Percentiles rank a stretch among this genome's conserved stretches.
Conservation (phyloP, 495 filamentous ascomycete genomes). For the Apodospora peruviana region DNA sequence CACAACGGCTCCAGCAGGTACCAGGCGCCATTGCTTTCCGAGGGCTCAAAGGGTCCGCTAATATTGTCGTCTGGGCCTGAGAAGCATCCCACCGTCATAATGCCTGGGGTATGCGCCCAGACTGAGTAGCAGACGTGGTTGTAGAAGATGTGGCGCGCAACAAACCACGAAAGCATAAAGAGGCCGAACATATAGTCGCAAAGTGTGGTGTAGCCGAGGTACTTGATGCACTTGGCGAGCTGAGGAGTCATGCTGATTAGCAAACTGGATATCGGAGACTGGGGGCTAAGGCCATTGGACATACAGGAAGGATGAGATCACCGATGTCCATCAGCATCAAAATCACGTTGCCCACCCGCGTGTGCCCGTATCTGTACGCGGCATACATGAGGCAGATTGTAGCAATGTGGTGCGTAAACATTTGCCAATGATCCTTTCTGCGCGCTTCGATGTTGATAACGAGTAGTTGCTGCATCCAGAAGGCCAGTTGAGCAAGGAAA, state of each 20-base stretch:
- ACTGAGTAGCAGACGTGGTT: conserved; percentile 72
- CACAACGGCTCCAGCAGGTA: conserved; percentile 68
- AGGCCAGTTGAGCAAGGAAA: conserved; percentile 83
- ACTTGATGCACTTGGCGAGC: conserved; percentile 94
- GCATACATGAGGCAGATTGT: conserved; percentile 73
- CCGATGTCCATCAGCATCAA: conserved; percentile 91
- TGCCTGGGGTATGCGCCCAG: conserved; percentile 58
- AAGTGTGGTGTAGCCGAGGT: conserved; percentile 63
- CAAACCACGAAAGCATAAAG: conserved; percentile 82
- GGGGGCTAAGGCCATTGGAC: too few relatives aligned
- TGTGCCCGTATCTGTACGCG: conserved; percentile 79
- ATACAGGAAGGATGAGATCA: conserved; percentile 79
- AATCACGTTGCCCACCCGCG: conserved; percentile 82
- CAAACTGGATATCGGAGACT: background rate
- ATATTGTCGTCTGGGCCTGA: conserved; percentile 41
- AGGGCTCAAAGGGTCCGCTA: conserved; percentile 48
- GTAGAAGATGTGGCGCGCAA: conserved; percentile 79
- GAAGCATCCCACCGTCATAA: conserved; percentile 69
- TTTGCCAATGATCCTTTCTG: conserved; percentile 91
- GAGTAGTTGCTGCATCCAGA: conserved; percentile 90
- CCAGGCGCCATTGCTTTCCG: conserved; percentile 48
- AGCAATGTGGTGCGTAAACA: conserved; percentile 92
- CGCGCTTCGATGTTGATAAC: conserved; percentile 91
- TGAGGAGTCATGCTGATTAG: conserved; percentile 26
- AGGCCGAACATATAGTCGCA: conserved; percentile 84